These are phyloP conservation scores for Musa beccarii DNA, from an alignment of 176 grass and related monocot species.

Conservation along the genomic window DNA sequence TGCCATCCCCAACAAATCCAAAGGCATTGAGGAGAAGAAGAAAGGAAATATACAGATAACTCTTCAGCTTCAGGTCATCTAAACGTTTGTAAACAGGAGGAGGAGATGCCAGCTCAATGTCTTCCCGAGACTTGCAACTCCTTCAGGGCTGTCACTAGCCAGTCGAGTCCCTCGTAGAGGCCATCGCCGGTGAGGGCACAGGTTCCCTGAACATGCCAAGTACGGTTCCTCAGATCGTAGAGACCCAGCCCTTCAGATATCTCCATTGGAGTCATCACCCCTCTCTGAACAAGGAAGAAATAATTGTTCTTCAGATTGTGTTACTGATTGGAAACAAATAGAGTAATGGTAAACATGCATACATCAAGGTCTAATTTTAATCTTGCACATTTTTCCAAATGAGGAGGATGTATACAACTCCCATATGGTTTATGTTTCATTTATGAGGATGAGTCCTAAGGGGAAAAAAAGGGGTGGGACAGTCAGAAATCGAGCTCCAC, in stretches of 20 bases:
- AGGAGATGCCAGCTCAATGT: background rate
- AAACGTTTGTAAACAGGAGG: background rate
- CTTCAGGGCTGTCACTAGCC: conserved; percentile 64
- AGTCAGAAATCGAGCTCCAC: too few species aligned
- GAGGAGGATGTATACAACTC: background rate
- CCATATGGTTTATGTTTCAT: background rate
- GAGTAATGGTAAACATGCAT: too few species aligned
- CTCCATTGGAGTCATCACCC: conserved; percentile 88
- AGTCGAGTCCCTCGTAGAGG: conserved; percentile 93
- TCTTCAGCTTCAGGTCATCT: background rate
- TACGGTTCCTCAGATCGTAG: conserved; percentile 65
- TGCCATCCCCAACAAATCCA: background rate
- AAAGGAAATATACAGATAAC: background rate
- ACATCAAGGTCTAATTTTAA: too few species aligned
- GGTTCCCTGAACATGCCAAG: conserved; percentile 91
- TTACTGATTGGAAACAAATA: too few species aligned
- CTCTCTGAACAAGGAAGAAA: conserved; percentile 46
- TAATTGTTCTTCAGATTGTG: background rate
- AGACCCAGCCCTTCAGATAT: conserved; percentile 83
- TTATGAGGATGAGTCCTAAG: background rate
- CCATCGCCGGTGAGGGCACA: conserved; percentile 75
- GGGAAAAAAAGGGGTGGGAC: background rate
- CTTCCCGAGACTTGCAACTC: conserved; percentile 65
- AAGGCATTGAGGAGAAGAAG: background rate
- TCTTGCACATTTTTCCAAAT: background rate